Evolutionary conservation across 805 yeast genomes (phyloP), one percentile per base, ranked within the genome.

Genomic region (Torulaspora maleeae): DNA sequence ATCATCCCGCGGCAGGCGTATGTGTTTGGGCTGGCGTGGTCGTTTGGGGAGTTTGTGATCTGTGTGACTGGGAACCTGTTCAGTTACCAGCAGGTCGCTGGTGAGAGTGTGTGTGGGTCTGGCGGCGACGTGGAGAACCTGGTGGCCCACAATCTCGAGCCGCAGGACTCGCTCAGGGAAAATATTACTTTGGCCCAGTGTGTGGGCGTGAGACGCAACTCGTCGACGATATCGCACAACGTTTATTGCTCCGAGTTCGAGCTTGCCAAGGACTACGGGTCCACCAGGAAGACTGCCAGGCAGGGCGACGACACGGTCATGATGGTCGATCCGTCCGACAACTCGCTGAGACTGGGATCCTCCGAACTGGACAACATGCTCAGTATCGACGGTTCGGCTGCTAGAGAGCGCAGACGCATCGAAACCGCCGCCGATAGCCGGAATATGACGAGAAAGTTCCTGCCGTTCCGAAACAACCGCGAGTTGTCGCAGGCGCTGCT

Each of bases 1-100:
- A 58, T 71, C n/a, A 66, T 68, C 2, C 72, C 69, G 34, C 60
- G 68, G 37, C 72, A 70, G 51, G 62, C 69, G 1, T 70, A 59
- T 43, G 45, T 70, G 6, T 70, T 69, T 48, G 75, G 73, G 3
- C 50, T 66, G 10, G 58, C 60, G 1, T 69, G 71, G 66, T 59
- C 69, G 27, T 30, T 68, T 9, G 60, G 61, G 32, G 73, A 70
- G 41, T 50, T 66, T 3, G 41, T 61, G 20, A 50, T 61, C 12
- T 50, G 65, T 27, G 47, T 64, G 2, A 25, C 58, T 6, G 58
- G 53, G 11, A 59, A 59, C 36, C 32, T 63, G 24, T 55, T 57
- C 30, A 47, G 45, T 36, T 65, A 53, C 38, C 60, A 56, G 46
- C 68, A 64, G 34, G 20, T 39, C 8, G n/a, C 2, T 27, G n/a